Conservation (phyloP, 768 basidiomycete genomes). For the Leccinum barrowsii region DNA sequence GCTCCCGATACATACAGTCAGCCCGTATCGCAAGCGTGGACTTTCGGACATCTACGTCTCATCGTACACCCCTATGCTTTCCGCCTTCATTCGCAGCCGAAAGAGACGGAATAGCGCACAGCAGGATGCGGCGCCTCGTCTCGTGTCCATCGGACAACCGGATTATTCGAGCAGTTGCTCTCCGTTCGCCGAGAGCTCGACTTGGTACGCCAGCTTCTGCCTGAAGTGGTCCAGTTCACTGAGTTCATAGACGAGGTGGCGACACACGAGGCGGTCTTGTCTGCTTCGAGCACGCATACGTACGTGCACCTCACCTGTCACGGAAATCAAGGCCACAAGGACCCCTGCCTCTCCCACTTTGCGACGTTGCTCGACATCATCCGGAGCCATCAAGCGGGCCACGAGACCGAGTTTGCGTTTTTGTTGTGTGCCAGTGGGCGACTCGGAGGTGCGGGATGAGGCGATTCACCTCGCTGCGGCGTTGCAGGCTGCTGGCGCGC, state of each 20-base stretch:
- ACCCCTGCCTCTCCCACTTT: conserved; percentile 19
- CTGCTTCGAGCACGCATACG: background rate
- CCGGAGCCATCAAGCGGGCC: background rate
- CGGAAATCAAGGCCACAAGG: conserved; percentile 8
- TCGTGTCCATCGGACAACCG: conserved; percentile 21
- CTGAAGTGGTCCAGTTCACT: no score
- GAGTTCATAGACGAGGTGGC: no score
- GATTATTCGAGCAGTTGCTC: background rate
- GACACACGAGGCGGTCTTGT: no score
- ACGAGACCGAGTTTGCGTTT: conserved; percentile 25
- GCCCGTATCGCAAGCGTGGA: conserved; percentile 12
- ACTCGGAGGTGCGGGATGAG: conserved; percentile 23
- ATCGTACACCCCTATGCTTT: conserved; percentile 30
- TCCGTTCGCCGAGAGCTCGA: no score
- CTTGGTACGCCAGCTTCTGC: no score
- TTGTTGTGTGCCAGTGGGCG: conserved; percentile 30
- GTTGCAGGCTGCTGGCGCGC: conserved; percentile 26
- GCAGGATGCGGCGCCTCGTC: background rate
- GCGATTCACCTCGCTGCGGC: conserved; percentile 30
- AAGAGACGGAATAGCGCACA: background rate
- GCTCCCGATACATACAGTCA: conserved; percentile 30
- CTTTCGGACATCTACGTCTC: conserved; percentile 27
- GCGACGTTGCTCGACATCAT: conserved; percentile 22
- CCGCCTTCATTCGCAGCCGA: conserved; percentile 23
- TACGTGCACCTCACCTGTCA: conserved; percentile 29